phyloP scores from a whole-genome alignment of 176 grass and related monocot genomes.

The Carex scoparia region DNA sequence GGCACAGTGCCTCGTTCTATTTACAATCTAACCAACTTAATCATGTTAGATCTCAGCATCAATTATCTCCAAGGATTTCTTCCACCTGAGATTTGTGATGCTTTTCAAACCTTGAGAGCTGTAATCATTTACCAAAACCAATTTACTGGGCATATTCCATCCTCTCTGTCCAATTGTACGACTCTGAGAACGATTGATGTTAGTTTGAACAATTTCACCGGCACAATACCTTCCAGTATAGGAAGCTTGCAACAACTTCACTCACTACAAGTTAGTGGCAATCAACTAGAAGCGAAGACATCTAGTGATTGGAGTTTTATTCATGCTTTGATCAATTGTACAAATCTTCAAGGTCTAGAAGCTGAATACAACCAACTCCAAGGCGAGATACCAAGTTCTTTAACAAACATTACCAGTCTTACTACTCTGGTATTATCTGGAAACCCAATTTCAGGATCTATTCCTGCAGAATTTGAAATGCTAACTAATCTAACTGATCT shows the following conservation, averaged over 20 bases:
- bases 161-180: constrained; percentile 32
- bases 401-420: background rate
- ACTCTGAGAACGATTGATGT: constrained; percentile 14
- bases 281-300: constrained; percentile 27
- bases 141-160: constrained; percentile 1
- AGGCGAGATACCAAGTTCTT: constrained; percentile 18
- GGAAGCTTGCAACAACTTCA: constrained; percentile 11
- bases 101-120: background rate
- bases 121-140: background rate
- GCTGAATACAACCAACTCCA: constrained; percentile 16
- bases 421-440: background rate
- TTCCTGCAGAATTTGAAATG: constrained; percentile 17
- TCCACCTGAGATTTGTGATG: constrained; percentile 21
- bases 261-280: constrained; percentile 16
- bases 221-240: constrained; percentile 22
- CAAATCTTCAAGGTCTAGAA: background rate
- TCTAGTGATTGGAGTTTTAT: constrained; percentile 9
- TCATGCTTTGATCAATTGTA: constrained; percentile 16
- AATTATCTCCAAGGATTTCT: constrained; percentile 31
- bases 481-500: constrained; percentile 14
- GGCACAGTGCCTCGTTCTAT: constrained; percentile 19
- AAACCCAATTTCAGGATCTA: constrained; percentile 18
- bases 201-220: constrained; percentile 13
- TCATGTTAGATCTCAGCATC: background rate
- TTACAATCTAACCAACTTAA: constrained; percentile 28